Conservation (phyloP, 768 basidiomycete species). For the Pholiota microspora region DNA sequence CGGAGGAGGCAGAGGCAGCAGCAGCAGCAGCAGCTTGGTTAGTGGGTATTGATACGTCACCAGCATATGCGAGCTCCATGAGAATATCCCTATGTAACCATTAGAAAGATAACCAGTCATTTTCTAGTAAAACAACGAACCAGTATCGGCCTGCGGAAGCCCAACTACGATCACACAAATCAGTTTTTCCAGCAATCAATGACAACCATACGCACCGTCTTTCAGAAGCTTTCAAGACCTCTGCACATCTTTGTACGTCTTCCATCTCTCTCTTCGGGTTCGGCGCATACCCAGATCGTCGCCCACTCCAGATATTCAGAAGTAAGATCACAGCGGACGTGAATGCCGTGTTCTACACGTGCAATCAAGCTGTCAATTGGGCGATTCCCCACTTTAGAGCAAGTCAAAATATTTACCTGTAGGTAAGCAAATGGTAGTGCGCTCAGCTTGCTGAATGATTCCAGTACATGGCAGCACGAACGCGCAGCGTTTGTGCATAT, state of each 20-base stretch:
- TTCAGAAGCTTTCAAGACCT: constrained; percentile 44
- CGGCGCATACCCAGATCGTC: constrained; percentile 40
- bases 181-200: not conserved
- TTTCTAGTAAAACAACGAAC: constrained; percentile 21
- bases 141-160: constrained; percentile 38
- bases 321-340: constrained; percentile 53
- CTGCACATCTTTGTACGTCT: constrained; percentile 60
- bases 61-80: constrained; percentile 33
- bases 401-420: constrained; percentile 29
- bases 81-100: constrained; percentile 31
- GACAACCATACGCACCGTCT: constrained; percentile 26
- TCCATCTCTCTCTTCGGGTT: constrained; percentile 52
- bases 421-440: constrained; percentile 30
- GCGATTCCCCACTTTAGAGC: not conserved
- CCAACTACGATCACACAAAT: constrained; percentile 30
- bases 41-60: constrained; percentile 26
- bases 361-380: not conserved
- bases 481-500: constrained; percentile 87
- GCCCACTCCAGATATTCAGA: constrained; percentile 65
- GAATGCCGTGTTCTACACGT: constrained; percentile 32
- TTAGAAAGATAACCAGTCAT: not conserved
- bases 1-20: too few relatives aligned
- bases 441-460: constrained; percentile 40
- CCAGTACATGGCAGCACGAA: constrained; percentile 69
- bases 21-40: not conserved